phyloP scores from a whole-genome alignment of 495 filamentous ascomycete species.

The Mytilinidion resinicola region DNA sequence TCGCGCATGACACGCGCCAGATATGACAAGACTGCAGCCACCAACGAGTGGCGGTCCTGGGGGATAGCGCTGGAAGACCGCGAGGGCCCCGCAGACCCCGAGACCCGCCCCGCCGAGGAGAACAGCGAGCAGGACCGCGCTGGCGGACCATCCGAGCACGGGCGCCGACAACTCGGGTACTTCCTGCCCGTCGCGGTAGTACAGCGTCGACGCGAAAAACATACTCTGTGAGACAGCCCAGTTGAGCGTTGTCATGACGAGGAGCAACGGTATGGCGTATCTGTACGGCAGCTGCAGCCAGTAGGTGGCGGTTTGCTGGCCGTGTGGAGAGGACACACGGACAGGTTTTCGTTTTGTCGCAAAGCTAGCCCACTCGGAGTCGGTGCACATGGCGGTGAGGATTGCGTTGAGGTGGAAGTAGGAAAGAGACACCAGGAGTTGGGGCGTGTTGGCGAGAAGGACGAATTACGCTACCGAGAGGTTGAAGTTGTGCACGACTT shows the following conservation, averaged over 20 bases:
- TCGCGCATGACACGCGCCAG: neutral
- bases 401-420: neutral
- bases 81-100: neutral
- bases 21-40: neutral
- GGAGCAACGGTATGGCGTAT: constrained; percentile 31
- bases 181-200: no score
- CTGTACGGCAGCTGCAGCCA: constrained; percentile 39
- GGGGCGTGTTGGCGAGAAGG: neutral
- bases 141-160: neutral
- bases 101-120: neutral
- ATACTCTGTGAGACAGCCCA: neutral
- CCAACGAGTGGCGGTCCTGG: constrained; percentile 8
- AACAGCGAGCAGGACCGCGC: neutral
- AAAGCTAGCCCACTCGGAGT: neutral
- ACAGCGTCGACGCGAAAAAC: neutral
- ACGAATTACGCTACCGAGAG: no score
- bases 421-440: neutral
- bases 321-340: constrained; percentile 35
- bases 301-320: constrained; percentile 37
- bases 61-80: no score
- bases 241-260: neutral
- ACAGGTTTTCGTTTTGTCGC: constrained; percentile 25
- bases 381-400: neutral
- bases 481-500: no score
- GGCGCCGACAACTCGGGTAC: no score